Conservation (phyloP, 371 early-diverging fungal genomes). For the Smittium mucronatum region DNA sequence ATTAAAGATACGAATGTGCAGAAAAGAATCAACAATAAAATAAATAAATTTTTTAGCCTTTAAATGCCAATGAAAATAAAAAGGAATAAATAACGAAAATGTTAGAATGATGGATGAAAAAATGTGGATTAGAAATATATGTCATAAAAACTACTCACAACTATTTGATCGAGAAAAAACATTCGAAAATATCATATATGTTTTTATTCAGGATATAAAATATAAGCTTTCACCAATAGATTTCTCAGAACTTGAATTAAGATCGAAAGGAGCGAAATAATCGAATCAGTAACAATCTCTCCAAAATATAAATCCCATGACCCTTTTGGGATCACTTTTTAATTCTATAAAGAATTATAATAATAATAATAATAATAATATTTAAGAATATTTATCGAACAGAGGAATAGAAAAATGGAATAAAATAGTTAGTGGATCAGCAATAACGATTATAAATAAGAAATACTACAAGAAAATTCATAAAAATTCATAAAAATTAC, state of each 20-base stretch:
- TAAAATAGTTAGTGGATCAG: background rate
- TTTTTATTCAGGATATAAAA: background rate
- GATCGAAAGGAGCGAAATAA: background rate
- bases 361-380: background rate
- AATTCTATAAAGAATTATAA: conserved; percentile 4
- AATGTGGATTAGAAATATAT: background rate
- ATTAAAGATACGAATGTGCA: background rate
- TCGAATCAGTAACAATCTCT: background rate
- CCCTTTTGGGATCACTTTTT: conserved; percentile 12
- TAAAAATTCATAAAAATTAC: conserved; percentile 13
- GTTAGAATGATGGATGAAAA: background rate
- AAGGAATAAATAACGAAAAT: background rate
- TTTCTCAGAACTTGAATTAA: background rate
- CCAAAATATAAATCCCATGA: conserved; percentile 13
- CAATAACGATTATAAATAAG: conserved; percentile 4
- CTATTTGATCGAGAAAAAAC: background rate
- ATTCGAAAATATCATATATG: background rate
- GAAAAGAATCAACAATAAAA: background rate
- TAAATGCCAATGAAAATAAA: background rate
- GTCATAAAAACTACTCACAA: background rate
- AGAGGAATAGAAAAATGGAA: background rate
- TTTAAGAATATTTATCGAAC: background rate
- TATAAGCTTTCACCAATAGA: background rate
- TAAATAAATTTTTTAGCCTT: background rate
- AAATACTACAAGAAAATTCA: no score